phyloP scores from a whole-genome alignment of 768 basidiomycete genomes.

The Lentinula raphanica region DNA sequence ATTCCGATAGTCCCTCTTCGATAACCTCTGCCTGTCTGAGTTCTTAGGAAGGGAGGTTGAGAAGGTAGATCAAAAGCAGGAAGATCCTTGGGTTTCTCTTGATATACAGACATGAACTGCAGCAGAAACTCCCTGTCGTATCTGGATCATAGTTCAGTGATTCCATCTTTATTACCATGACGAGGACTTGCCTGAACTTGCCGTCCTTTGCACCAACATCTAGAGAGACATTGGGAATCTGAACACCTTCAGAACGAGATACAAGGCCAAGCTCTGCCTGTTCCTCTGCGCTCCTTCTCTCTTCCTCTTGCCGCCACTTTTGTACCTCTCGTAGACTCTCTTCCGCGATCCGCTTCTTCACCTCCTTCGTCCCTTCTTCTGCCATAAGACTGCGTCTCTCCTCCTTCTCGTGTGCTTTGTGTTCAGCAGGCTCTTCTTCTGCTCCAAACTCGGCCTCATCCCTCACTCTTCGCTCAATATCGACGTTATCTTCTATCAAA shows the following conservation, averaged over 20 bases:
- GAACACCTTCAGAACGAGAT: slow-evolving; percentile 76
- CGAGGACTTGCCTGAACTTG: slow-evolving; percentile 65
- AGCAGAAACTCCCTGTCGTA: slow-evolving; percentile 97
- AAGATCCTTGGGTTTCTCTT: slow-evolving; percentile 88
- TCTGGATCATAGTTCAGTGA: slow-evolving; percentile 32
- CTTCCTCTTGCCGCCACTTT: slow-evolving; percentile 22
- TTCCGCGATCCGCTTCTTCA: slow-evolving; percentile 32
- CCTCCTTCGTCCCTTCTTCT: slow-evolving; percentile 35
- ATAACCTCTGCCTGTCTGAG: slow-evolving; percentile 52
- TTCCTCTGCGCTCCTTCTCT: slow-evolving; percentile 32
- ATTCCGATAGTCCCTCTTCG: slow-evolving; percentile 38
- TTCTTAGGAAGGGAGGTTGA: slow-evolving; percentile 44
- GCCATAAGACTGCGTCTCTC: slow-evolving; percentile 38
- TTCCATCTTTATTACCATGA: background rate
- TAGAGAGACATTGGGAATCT: slow-evolving; percentile 78
- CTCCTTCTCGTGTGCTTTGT: slow-evolving; percentile 22
- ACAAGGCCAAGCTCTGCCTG: slow-evolving; percentile 68
- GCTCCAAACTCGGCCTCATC: slow-evolving; percentile 32
- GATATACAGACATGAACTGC: slow-evolving; percentile 93
- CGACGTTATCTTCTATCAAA: slow-evolving; percentile 30
- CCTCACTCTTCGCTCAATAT: slow-evolving; percentile 24
- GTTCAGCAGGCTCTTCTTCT: slow-evolving; percentile 26
- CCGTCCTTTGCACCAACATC: slow-evolving; percentile 81
- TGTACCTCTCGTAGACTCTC: slow-evolving; percentile 40
- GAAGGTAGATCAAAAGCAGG: slow-evolving; percentile 81